Base-by-base conservation (phyloP, 257 asterid species). In the Solanum chiquidenum region DNA sequence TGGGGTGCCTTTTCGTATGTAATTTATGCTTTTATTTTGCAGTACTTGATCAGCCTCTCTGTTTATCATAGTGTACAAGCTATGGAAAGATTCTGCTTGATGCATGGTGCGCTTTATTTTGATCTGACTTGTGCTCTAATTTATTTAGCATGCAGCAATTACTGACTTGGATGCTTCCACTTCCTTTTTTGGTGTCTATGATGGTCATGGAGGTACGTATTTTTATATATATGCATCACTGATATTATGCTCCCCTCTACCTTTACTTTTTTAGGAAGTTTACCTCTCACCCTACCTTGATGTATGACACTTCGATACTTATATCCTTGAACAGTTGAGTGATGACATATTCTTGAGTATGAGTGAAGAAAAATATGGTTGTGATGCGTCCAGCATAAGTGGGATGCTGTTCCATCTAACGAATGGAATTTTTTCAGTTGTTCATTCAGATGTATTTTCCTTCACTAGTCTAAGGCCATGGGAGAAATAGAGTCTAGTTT, bases 161-260 rank as follows among this genome's bases (percentile, higher is more conserved):
- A 92, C 93, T 13, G 93, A 95, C 90, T 89, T 97, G 94, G 99
- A 96, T 86, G 84, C 93, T 85, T 91, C 93, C 74, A 96, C 98
- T 80, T 94, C 99, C 46, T 96, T 93, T 94, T 97, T 97, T 91
- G 99, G 99, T 86, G 99, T 97, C 87, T 97, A 95, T 92, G 99
- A 97, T 86, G 99, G 99, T 86, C 99, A 97, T 91, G 99, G 99
- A 91, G 99, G 99, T 97, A 90, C 33, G 93, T 85, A 83, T 86
- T 64, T 86, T 66, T 86, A 85, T 66, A 88, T 38, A 75, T 27
- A 64, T 40, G 76, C 27, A 49, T 80, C 27, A 16, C 37, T 86
- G 42, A 60, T 21, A 66, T 34, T 83, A 58, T 83, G 75, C 38
- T 35, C 37, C 40, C 37, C 82, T 2, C 5, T 20, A 21, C 31